Conservation (phyloP, 257 asterid genomes). For the Lycium ferocissimum region DNA sequence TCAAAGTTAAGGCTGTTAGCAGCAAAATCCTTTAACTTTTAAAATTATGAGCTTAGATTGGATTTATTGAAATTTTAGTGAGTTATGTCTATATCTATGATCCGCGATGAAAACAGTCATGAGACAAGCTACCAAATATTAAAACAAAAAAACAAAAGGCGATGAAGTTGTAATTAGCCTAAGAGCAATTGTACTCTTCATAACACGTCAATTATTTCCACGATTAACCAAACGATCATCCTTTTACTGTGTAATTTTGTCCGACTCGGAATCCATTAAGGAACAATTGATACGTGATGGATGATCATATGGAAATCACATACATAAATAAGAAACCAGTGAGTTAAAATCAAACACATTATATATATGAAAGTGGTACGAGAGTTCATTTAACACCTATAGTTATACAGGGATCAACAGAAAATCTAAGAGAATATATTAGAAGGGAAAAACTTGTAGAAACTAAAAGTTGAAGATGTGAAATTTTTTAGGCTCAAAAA, state of each 20-base stretch:
- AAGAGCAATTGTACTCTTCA: neutral
- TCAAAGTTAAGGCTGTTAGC: too few species aligned
- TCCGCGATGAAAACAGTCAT: too few species aligned
- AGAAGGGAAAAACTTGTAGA: neutral
- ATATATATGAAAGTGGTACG: neutral
- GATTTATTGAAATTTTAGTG: too few species aligned
- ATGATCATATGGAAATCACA: neutral
- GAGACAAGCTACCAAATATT: too few species aligned
- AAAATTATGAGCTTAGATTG: too few species aligned
- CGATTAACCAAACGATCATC: neutral
- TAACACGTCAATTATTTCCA: neutral
- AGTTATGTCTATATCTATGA: too few species aligned
- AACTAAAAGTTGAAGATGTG: constrained; percentile 4
- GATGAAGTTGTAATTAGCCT: neutral
- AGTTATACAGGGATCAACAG: neutral
- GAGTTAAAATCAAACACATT: neutral
- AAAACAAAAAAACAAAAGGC: neutral
- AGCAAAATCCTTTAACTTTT: too few species aligned
- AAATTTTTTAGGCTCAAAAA: constrained; percentile 19
- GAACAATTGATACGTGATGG: neutral
- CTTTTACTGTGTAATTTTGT: neutral
- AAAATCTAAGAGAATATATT: constrained; percentile 19
- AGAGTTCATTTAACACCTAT: neutral
- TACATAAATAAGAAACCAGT: neutral
- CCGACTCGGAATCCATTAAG: neutral